These are phyloP conservation scores for Leptographium wingfieldii DNA, from an alignment of 2,329 filamentous ascomycete genomes.

Conservation along the genomic window DNA sequence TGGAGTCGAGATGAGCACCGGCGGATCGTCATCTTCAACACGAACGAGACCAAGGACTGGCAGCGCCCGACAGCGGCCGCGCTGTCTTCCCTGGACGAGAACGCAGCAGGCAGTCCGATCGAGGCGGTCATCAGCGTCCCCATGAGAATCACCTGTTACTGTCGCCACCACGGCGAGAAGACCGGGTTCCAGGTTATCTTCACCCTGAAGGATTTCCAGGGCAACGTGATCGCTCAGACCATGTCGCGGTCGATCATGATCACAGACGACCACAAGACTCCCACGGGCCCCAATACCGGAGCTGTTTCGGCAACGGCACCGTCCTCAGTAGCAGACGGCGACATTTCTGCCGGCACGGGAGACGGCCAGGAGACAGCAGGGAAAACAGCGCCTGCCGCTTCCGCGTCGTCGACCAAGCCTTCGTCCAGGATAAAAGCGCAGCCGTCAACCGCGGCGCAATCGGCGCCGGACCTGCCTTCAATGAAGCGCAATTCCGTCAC, in stretches of 20 bases:
- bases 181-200: conserved; percentile 87
- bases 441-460: conserved; percentile 34
- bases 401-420: conserved; percentile 2
- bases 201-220: conserved; percentile 73
- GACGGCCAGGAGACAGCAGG: background rate
- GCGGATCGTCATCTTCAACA: conserved; percentile 84
- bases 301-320: conserved; percentile 6
- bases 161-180: conserved; percentile 89
- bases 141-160: conserved; percentile 97
- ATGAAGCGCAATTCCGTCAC: conserved; percentile 38
- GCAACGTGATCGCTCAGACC: conserved; percentile 67
- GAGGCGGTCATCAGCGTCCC: conserved; percentile 52
- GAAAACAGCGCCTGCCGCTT: background rate
- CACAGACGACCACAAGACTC: conserved; percentile 94
- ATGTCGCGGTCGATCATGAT: conserved; percentile 89
- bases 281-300: background rate
- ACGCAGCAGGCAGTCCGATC: conserved; percentile 24
- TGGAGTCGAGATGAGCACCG: conserved; percentile 73
- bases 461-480: conserved; percentile 49
- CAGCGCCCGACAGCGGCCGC: conserved; percentile 38
- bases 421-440: conserved; percentile 13
- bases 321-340: conserved; percentile 7
- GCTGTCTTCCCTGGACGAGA: conserved; percentile 7
- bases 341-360: conserved; percentile 5
- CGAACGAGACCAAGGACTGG: conserved; percentile 77